Evolutionary conservation across 768 basidiomycete genomes (phyloP).

Genomic region (Mrakia gelida): DNA sequence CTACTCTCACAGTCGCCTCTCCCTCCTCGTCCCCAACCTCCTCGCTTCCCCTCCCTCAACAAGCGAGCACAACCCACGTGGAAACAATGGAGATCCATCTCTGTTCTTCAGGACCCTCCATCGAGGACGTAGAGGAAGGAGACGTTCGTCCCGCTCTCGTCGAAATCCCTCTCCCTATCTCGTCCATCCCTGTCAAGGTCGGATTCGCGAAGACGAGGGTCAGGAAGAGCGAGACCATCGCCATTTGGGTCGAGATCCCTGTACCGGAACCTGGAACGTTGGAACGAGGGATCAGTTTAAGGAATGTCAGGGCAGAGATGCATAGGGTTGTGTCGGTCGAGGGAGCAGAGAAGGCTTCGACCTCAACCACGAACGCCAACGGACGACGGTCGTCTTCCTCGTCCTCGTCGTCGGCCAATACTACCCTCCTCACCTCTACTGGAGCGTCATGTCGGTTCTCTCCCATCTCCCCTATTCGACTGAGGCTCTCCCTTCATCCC

Average conservation of each 20-base stretch:
- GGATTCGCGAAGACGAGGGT: slow-evolving; percentile 21
- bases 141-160: slow-evolving; percentile 1
- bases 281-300: slow-evolving; percentile 10
- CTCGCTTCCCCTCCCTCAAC: not conserved
- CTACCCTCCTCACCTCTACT: slow-evolving; percentile 24
- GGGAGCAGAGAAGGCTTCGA: slow-evolving; percentile 1
- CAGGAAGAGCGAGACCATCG: slow-evolving; percentile 16
- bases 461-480: slow-evolving; percentile 23
- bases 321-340: slow-evolving; percentile 12
- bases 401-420: not conserved
- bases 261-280: slow-evolving; percentile 9
- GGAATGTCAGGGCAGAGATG: slow-evolving; percentile 30
- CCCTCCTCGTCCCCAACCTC: not conserved
- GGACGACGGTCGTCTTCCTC: not conserved
- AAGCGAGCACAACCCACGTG: not conserved
- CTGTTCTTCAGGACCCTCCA: slow-evolving; percentile 21
- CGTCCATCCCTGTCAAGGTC: slow-evolving; percentile 23
- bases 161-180: not conserved
- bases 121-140: not conserved
- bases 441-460: slow-evolving; percentile 30
- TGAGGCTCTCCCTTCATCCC: slow-evolving; percentile 28
- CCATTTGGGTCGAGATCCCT: slow-evolving; percentile 30
- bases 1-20: slow-evolving; percentile 14
- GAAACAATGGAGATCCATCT: slow-evolving; percentile 30
- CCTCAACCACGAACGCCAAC: slow-evolving; percentile 4